phyloP scores from a whole-genome alignment of 2,329 filamentous ascomycete species.

The Leptographium flavum region DNA sequence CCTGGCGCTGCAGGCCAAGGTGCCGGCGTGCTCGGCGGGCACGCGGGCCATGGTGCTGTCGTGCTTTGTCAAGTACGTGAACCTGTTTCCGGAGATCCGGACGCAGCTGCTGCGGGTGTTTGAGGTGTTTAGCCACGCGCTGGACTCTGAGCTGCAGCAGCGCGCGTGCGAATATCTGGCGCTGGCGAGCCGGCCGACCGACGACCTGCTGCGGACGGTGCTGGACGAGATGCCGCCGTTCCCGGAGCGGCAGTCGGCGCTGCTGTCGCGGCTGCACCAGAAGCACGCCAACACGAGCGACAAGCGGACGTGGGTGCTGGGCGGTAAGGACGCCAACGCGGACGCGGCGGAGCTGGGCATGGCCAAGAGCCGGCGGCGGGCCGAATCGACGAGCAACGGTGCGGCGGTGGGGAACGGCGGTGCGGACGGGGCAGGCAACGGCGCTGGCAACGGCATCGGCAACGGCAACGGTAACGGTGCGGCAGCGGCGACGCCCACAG shows the following conservation, averaged over 20 bases:
- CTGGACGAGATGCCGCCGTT: slow-evolving; percentile 99
- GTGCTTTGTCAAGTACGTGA: slow-evolving; percentile 94
- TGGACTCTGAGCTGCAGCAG: slow-evolving; percentile 93
- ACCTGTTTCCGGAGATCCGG: slow-evolving; percentile 96
- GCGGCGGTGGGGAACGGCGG: slow-evolving; percentile 10
- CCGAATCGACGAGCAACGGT: slow-evolving; percentile 32
- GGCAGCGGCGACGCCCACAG: not conserved
- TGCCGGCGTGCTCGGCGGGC: slow-evolving; percentile 74
- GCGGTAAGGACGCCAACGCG: slow-evolving; percentile 83
- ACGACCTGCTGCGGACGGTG: slow-evolving; percentile 82
- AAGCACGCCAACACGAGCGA: slow-evolving; percentile 89
- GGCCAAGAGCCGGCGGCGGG: slow-evolving; percentile 52
- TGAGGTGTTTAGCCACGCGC: slow-evolving; percentile 78
- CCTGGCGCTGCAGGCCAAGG: slow-evolving; percentile 78
- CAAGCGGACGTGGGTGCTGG: slow-evolving; percentile 95
- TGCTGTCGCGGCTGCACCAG: slow-evolving; percentile 84
- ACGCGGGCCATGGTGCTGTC: slow-evolving; percentile 91
- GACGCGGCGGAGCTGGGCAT: slow-evolving; percentile 69
- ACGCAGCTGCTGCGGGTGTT: slow-evolving; percentile 86
- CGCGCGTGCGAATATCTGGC: slow-evolving; percentile 89
- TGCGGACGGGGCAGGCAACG: not conserved
- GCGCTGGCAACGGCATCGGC: not conserved
- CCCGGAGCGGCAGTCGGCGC: slow-evolving; percentile 81
- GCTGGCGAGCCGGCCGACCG: slow-evolving; percentile 70
- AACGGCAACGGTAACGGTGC: not conserved